These are phyloP conservation scores for Zygosaccharomyces pseudorouxii DNA, from an alignment of 805 yeast genomes.

Conservation along the genomic window DNA sequence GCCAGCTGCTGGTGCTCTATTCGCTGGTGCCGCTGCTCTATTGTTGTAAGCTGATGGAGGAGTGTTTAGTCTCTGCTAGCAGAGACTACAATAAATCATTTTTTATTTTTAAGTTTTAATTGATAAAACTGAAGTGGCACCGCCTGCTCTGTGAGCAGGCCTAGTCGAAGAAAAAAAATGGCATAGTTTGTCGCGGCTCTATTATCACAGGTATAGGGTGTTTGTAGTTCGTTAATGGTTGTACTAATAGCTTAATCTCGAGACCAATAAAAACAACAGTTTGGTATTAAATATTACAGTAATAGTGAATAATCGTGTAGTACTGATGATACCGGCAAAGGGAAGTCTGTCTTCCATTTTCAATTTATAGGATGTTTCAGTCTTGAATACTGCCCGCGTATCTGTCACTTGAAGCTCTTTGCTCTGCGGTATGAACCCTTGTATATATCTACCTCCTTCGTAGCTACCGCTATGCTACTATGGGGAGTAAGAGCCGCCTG, in stretches of 20 bases:
- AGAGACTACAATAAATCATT: background rate
- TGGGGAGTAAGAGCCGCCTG: background rate
- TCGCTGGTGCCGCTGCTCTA: constrained; percentile 48
- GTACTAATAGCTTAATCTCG: constrained; percentile 2
- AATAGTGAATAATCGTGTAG: background rate
- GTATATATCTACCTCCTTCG: too few species aligned
- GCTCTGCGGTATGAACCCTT: too few species aligned
- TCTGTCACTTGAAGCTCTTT: too few species aligned
- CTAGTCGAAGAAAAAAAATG: background rate
- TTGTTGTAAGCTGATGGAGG: constrained; percentile 36
- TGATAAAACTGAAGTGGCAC: background rate
- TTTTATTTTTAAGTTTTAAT: background rate
- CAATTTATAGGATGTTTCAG: too few species aligned
- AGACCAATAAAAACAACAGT: background rate
- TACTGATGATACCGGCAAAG: background rate
- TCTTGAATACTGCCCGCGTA: too few species aligned
- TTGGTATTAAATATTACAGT: background rate
- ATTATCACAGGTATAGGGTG: constrained; percentile 17
- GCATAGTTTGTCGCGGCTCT: background rate
- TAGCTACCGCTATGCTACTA: too few species aligned
- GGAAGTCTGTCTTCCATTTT: too few species aligned
- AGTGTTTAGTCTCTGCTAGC: background rate
- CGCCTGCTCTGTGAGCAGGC: constrained; percentile 2
- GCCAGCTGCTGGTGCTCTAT: constrained; percentile 46
- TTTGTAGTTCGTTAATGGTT: constrained; percentile 23